Evolutionary conservation across 257 asterid species (phyloP), one percentile per base, ranked within the genome.

Genomic region (Henckelia pumila): DNA sequence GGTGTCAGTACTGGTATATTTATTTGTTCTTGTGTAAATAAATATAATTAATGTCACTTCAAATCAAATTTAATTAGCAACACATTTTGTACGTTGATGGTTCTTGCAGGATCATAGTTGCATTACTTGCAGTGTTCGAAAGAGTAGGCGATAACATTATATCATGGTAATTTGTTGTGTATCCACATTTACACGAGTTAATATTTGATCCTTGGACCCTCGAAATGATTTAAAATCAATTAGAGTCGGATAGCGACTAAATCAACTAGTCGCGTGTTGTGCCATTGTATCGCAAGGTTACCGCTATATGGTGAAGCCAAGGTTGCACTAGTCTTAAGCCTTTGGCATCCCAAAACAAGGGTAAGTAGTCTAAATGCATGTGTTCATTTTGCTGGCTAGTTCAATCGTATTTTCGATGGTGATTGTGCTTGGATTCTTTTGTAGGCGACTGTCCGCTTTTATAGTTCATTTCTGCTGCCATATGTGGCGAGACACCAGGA

Each of bases 241-340:
- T n/a, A 13, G 50, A 13, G 6, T 35, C 1, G 13, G 30, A 35
- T 35, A 2, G 14, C 47, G 7, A 35, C 19, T 8, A n/a, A 2
- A 4, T 4, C 37, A 59, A 29, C 19, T 28, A 19, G 21, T 14
- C 5, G 16, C 22, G 29, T 14, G 61, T 60, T 1, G 6, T 52
- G 17, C 23, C 10, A 1, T 17, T 59, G 4, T 68, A 6, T 30
- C 37, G 4, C 22, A 35, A 86, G 94, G 90, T 61, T 86, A 65
- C 90, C 90, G 3, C 59, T 86, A 29, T 84, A 86, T 59, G 76
- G 78, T 44, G 94, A 84, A 74, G 84, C 87, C 50, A 84, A 86
- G 81, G 40, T 86, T 73, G 90, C 84, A 55, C 65, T 84, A 2
- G 66, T 81, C 59, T 76, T 86, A 40, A 82, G 77, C 83, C 76